phyloP scores from a whole-genome alignment of 306 rosid species.

The Cicer judaicum region DNA sequence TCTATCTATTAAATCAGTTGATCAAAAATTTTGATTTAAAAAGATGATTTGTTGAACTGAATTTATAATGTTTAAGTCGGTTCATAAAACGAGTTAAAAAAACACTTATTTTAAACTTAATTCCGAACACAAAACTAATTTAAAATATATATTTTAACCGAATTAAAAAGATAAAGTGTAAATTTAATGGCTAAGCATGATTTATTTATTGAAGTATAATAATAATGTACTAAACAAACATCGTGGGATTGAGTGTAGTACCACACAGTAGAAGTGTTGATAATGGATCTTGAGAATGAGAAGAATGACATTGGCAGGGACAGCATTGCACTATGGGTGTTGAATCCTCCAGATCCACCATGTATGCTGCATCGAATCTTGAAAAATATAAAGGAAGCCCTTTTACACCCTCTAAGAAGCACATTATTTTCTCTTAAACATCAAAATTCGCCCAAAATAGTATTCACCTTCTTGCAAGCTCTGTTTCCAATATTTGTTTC shows the following conservation, averaged over 20 bases:
- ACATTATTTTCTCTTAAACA: constrained; percentile 43
- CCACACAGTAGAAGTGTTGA: constrained; percentile 27
- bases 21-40: too few species aligned
- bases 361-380: constrained; percentile 47
- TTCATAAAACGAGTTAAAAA: too few species aligned
- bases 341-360: constrained; percentile 69
- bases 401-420: too few species aligned
- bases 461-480: constrained; percentile 32
- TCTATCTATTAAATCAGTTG: too few species aligned
- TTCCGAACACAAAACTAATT: too few species aligned
- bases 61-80: too few species aligned
- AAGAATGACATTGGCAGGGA: constrained; percentile 40
- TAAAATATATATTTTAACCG: too few species aligned
- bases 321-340: constrained; percentile 58
- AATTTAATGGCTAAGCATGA: too few species aligned
- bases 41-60: too few species aligned
- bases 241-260: background rate
- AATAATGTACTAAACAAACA: constrained; percentile 3
- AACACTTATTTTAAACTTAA: too few species aligned
- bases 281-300: constrained; percentile 48
- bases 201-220: background rate
- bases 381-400: constrained; percentile 40
- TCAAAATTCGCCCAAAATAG: constrained; percentile 38
- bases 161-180: too few species aligned
- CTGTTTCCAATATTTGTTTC: constrained; percentile 62